These are phyloP conservation scores for Botryosphaeria agaves DNA, from an alignment of 2,329 filamentous ascomycete genomes.

Conservation along the genomic window DNA sequence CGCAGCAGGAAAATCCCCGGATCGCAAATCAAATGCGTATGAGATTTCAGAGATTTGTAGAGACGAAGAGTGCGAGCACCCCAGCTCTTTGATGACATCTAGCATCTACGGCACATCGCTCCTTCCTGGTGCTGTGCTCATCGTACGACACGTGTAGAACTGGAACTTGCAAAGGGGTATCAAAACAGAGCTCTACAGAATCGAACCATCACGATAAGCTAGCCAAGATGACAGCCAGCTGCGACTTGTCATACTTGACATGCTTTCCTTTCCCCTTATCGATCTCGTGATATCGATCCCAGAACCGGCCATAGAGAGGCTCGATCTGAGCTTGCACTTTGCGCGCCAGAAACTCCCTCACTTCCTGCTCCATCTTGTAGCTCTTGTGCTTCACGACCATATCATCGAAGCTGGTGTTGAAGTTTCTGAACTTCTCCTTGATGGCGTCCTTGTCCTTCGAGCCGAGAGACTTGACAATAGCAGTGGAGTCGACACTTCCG, in stretches of 20 bases:
- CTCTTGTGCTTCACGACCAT: conserved; percentile 67
- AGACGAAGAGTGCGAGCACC: no score
- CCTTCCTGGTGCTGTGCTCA: no score
- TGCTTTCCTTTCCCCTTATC: conserved; percentile 98
- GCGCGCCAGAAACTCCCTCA: conserved; percentile 59
- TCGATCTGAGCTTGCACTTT: conserved; percentile 87
- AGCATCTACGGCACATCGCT: no score
- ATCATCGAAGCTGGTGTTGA: conserved; percentile 84
- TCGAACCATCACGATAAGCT: no score
- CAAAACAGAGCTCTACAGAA: background rate
- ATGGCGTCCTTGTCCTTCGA: conserved; percentile 92
- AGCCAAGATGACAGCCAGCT: conserved; percentile 47
- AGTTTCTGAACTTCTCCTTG: conserved; percentile 87
- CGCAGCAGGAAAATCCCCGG: no score
- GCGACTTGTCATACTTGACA: conserved; percentile 86
- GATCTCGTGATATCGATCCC: conserved; percentile 92
- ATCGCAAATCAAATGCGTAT: no score
- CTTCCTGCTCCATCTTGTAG: conserved; percentile 81
- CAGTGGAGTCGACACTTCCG: conserved; percentile 55
- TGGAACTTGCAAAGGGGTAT: background rate
- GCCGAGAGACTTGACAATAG: conserved; percentile 65
- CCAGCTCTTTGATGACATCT: no score
- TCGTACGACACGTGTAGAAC: no score
- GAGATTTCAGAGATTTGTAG: no score
- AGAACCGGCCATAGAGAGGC: conserved; percentile 86